A percentile compares a stretch with the other conserved stretches of the same genome.
These are phyloP conservation scores for Starmerella etchellsii DNA, from an alignment of 805 yeast genomes.

Conservation along the genomic window DNA sequence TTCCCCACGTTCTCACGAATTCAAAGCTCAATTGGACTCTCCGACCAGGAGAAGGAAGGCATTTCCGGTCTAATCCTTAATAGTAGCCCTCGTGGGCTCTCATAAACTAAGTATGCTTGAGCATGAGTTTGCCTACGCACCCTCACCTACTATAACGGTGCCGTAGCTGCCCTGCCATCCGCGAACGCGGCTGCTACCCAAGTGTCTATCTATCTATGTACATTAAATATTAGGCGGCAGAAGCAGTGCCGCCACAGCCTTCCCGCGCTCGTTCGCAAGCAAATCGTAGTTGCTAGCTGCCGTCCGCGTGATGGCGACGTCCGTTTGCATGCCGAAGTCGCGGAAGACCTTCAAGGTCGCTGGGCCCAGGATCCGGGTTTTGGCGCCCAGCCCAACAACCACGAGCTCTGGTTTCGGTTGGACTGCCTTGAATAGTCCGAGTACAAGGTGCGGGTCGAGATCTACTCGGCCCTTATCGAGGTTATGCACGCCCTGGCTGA, in stretches of 20 bases:
- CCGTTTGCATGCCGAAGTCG: conserved; percentile 54
- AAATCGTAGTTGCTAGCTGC: conserved; percentile 63
- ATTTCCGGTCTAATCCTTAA: too few species aligned
- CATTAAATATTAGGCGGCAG: conserved; percentile 50
- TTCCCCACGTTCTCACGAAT: too few species aligned
- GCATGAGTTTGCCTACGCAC: too few species aligned
- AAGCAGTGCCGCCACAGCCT: conserved; percentile 57
- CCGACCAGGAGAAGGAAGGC: too few species aligned
- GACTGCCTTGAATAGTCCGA: conserved; percentile 39
- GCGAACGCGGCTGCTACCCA: too few species aligned
- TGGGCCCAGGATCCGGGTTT: conserved; percentile 51
- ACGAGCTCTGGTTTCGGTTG: conserved; percentile 70
- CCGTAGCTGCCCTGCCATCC: too few species aligned
- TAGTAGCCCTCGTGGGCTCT: too few species aligned
- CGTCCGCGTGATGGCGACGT: conserved; percentile 47
- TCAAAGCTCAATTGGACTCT: too few species aligned
- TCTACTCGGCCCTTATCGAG: conserved; percentile 44
- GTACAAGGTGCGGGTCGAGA: conserved; percentile 31
- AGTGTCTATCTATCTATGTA: too few species aligned
- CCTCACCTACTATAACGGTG: too few species aligned
- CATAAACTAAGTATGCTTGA: too few species aligned
- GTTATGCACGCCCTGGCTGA: conserved; percentile 31
- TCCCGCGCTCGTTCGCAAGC: conserved; percentile 57
- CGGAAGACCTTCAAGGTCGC: conserved; percentile 38
- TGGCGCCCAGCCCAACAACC: conserved; percentile 54